Percentiles rank a stretch among this genome's conserved stretches.
Evolutionary conservation across 108 stramenopile species (phyloP).

Genomic region (Cyclotella atomus): DNA sequence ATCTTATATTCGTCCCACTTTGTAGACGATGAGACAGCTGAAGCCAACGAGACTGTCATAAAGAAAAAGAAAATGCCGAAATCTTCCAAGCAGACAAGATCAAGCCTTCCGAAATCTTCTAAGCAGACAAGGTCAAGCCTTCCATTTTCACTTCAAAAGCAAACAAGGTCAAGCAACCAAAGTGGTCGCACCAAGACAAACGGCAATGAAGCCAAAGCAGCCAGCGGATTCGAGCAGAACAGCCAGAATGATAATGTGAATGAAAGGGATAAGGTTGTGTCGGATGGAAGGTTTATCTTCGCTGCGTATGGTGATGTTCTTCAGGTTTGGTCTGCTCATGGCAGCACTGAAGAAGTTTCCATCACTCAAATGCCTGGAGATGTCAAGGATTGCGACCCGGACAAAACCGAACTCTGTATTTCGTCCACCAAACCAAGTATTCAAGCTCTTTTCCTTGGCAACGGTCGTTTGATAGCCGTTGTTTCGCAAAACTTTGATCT

Average conservation of each 20-base stretch:
- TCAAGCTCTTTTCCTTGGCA: constrained; percentile 16
- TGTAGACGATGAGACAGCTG: no score
- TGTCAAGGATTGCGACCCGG: constrained; percentile 7
- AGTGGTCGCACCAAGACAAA: no score
- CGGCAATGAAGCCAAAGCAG: no score
- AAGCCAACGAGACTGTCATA: no score
- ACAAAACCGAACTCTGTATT: constrained; percentile 1
- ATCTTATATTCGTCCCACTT: no score
- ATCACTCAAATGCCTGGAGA: constrained; percentile 25
- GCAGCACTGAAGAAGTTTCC: constrained; percentile 13
- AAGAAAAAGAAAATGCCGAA: no score
- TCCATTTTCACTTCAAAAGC: no score
- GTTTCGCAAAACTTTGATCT: background rate
- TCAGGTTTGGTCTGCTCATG: constrained; percentile 23
- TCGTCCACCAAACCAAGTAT: constrained; percentile 17
- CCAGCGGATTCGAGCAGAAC: constrained; percentile 27
- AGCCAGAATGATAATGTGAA: constrained; percentile 37
- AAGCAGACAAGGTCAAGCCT: no score
- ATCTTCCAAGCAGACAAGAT: no score
- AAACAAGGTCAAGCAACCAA: background rate
- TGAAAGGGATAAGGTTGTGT: constrained; percentile 32
- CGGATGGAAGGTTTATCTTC: constrained; percentile 39
- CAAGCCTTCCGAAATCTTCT: no score
- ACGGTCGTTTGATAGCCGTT: constrained; percentile 25
- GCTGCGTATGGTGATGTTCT: constrained; percentile 41